phyloP scores from a whole-genome alignment of 306 rosid species.

The Prunus fruticosa region DNA sequence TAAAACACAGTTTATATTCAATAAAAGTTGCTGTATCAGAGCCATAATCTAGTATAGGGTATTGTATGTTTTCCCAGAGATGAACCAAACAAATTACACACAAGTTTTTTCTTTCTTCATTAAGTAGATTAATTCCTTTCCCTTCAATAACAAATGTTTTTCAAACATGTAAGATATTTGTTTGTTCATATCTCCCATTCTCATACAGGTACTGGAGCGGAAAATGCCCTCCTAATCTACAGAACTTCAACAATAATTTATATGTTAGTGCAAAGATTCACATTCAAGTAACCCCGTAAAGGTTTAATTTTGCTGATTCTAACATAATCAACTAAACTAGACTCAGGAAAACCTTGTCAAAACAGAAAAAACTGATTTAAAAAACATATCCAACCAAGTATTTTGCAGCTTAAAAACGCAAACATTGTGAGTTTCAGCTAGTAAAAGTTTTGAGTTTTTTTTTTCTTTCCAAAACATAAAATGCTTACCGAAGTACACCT shows the following conservation, averaged over 20 bases:
- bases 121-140: background rate
- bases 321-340: background rate
- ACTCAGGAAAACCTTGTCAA: background rate
- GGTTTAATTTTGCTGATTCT: background rate
- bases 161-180: background rate
- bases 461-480: background rate
- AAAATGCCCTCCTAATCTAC: background rate
- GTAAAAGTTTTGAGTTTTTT: background rate
- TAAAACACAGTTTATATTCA: background rate
- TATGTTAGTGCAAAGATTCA: background rate
- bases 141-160: background rate
- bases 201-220: background rate
- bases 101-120: background rate
- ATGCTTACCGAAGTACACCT: constrained; percentile 87
- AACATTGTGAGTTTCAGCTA: background rate
- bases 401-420: background rate
- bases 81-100: background rate
- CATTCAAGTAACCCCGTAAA: background rate
- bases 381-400: background rate
- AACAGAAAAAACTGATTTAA: background rate
- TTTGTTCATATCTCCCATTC: constrained; percentile 1
- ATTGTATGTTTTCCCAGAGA: background rate
- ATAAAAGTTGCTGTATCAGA: background rate
- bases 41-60: background rate
- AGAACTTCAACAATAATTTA: background rate